These are phyloP conservation scores for Populus hybrid DNA, from an alignment of 441 rosid species.

Conservation along the genomic window DNA sequence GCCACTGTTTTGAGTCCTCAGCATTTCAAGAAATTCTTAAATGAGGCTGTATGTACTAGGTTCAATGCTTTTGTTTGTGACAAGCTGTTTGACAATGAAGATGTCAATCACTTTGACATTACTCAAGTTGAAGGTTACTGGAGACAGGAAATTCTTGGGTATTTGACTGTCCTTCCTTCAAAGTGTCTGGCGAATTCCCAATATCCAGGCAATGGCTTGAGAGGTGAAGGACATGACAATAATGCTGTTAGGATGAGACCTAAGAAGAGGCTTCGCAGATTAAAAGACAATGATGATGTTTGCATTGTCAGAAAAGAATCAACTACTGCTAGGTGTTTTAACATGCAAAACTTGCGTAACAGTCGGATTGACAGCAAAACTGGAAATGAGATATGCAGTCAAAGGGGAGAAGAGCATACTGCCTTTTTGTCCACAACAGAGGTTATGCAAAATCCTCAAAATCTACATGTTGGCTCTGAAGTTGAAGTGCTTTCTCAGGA, in stretches of 20 bases:
- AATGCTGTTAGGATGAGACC: slow-evolving; percentile 40
- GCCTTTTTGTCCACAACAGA: slow-evolving; percentile 17
- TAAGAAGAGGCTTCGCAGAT: slow-evolving; percentile 42
- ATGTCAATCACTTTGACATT: slow-evolving; percentile 58
- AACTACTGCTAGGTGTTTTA: background rate
- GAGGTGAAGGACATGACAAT: slow-evolving; percentile 24
- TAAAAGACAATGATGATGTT: slow-evolving; percentile 26
- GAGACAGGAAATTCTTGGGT: slow-evolving; percentile 57
- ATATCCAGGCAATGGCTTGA: slow-evolving; percentile 21
- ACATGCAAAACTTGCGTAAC: slow-evolving; percentile 11
- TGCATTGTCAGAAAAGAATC: slow-evolving; percentile 18
- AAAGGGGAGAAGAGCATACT: slow-evolving; percentile 23
- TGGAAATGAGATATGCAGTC: slow-evolving; percentile 15
- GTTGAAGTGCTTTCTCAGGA: slow-evolving; percentile 80
- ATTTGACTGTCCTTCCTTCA: slow-evolving; percentile 27
- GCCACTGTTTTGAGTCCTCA: slow-evolving; percentile 74
- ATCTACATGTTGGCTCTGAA: slow-evolving; percentile 50
- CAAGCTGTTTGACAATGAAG: slow-evolving; percentile 52
- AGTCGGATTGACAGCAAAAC: slow-evolving; percentile 19
- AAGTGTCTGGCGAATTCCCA: slow-evolving; percentile 26
- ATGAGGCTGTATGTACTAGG: slow-evolving; percentile 28
- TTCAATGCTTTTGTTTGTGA: slow-evolving; percentile 55
- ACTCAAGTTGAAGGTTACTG: slow-evolving; percentile 73
- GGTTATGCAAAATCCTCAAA: slow-evolving; percentile 19
- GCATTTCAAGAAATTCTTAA: slow-evolving; percentile 51